A percentile compares a stretch with the other conserved stretches of the same genome.
Evolutionary conservation across 2,329 filamentous ascomycete genomes (phyloP).

Genomic region (Laburnicola sp.): DNA sequence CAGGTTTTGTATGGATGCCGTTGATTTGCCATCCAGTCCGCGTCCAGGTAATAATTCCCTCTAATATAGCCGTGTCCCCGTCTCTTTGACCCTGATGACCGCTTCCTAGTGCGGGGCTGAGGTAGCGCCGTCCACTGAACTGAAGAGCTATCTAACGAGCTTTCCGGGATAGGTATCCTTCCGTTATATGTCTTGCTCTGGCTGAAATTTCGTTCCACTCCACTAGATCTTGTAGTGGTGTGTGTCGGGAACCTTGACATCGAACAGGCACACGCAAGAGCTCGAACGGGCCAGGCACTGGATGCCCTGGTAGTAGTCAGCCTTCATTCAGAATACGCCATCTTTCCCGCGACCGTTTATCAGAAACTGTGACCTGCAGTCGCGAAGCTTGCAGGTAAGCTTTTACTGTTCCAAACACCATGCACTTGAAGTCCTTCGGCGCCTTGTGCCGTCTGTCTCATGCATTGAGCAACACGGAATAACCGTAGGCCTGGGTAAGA

Average conservation of each 20-base stretch:
- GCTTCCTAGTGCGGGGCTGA: constrained; percentile 4
- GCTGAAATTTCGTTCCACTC: constrained; percentile 2
- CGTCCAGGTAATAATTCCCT: constrained; percentile 8
- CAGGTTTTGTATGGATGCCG: background rate
- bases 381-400: background rate
- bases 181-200: background rate
- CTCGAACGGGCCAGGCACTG: background rate
- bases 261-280: background rate
- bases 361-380: background rate
- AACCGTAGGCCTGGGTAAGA: background rate
- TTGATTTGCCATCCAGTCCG: constrained; percentile 7
- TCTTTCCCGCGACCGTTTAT: background rate
- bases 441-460: background rate
- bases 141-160: constrained; percentile 1
- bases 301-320: background rate
- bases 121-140: background rate
- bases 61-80: background rate
- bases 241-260: background rate
- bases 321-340: background rate
- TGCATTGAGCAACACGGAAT: background rate
- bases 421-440: background rate
- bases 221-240: background rate
- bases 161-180: constrained; percentile 5
- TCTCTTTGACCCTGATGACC: background rate
- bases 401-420: background rate